Evolutionary conservation across 1,284 basidiomycete genomes (phyloP).

Genomic region (Hypsizygus ulmarius): DNA sequence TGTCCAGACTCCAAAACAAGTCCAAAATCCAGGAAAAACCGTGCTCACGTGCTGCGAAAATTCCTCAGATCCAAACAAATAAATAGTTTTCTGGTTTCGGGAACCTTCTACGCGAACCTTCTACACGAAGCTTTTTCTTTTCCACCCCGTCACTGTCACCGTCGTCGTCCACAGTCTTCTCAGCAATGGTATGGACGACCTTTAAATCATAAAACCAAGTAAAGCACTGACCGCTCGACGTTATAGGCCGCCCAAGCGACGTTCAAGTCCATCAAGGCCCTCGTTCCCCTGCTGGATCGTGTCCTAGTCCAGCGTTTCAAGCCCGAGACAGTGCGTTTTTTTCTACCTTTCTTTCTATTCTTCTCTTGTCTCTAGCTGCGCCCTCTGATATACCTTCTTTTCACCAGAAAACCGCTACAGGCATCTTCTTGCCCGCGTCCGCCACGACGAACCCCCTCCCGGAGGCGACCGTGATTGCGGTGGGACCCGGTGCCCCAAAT

Average conservation of each 20-base stretch:
- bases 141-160: no score
- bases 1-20: no score
- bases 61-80: no score
- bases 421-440: conserved; percentile 92
- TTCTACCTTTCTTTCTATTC: no score
- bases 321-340: conserved; percentile 74
- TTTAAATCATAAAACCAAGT: no score
- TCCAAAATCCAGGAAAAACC: no score
- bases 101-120: no score
- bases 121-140: no score
- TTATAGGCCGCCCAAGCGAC: conserved; percentile 73
- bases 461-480: conserved; percentile 95
- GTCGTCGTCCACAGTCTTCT: no score
- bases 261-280: conserved; percentile 91
- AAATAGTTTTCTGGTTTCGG: no score
- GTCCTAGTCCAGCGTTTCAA: conserved; percentile 98
- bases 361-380: background rate
- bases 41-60: no score
- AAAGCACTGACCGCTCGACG: background rate
- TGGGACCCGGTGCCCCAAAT: conserved; percentile 89
- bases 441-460: conserved; percentile 83
- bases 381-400: background rate
- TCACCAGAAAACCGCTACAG: conserved; percentile 88
- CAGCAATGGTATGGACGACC: no score
- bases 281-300: conserved; percentile 93